phyloP scores from a whole-genome alignment of 768 basidiomycete genomes.

The Cyathus striatus region DNA sequence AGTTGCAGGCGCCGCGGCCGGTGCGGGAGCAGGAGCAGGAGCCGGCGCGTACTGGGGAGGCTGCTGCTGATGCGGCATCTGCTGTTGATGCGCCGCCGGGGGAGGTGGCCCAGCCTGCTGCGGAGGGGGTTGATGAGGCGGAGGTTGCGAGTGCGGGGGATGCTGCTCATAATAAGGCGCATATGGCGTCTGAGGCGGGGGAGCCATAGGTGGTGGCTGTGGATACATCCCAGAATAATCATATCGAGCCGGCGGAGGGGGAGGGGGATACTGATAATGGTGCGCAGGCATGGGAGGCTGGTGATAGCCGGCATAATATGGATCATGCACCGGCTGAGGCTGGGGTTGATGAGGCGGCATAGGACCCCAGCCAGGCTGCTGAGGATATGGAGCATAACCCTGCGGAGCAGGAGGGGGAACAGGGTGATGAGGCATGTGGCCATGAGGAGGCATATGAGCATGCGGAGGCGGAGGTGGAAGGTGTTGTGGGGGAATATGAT shows the following conservation, averaged over 20 bases:
- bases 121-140: conserved; percentile 13
- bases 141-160: conserved; percentile 6
- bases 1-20: conserved; percentile 10
- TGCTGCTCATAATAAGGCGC: conserved; percentile 15
- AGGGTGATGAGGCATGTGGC: conserved; percentile 6
- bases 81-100: conserved; percentile 3
- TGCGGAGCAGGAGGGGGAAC: conserved; percentile 10
- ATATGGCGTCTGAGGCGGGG: conserved; percentile 9
- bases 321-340: conserved; percentile 5
- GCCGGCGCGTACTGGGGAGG: conserved; percentile 12
- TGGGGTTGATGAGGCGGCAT: conserved; percentile 9
- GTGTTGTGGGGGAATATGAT: conserved; percentile 7
- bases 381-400: conserved; percentile 9
- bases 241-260: conserved; percentile 10
- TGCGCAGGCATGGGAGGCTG: conserved; percentile 3
- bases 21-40: conserved; percentile 11
- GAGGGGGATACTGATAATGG: not conserved
- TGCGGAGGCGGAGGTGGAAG: conserved; percentile 11
- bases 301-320: conserved; percentile 1
- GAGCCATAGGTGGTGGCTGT: conserved; percentile 14
- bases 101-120: conserved; percentile 15
- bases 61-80: conserved; percentile 8
- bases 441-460: conserved; percentile 9
- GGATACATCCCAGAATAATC: conserved; percentile 22
- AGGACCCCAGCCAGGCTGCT: conserved; percentile 6